phyloP scores from a whole-genome alignment of 129 eudicot species.

The Cynara cardunculus region DNA sequence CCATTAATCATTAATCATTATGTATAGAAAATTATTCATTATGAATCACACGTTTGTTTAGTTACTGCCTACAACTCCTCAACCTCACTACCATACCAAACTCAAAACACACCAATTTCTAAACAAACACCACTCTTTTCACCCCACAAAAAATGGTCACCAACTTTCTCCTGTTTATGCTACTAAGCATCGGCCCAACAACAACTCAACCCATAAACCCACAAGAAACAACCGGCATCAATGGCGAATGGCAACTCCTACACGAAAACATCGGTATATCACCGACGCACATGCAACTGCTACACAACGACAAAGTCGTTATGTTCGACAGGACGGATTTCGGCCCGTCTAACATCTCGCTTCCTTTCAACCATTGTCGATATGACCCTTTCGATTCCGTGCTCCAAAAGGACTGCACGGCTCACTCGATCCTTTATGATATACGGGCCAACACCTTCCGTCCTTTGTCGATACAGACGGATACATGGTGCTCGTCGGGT shows the following conservation, averaged over 20 bases:
- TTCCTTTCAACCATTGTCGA: constrained; percentile 56
- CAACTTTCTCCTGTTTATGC: constrained; percentile 27
- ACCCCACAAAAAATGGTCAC: constrained; percentile 29
- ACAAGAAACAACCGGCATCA: constrained; percentile 24
- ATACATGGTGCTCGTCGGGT: constrained; percentile 90
- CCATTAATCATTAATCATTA: too few species aligned
- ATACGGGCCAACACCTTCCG: constrained; percentile 40
- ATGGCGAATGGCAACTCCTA: constrained; percentile 59
- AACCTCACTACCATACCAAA: constrained; percentile 28
- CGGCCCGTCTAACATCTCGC: constrained; percentile 72
- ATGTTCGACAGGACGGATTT: constrained; percentile 76
- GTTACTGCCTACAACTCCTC: constrained; percentile 24
- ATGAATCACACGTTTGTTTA: constrained; percentile 19
- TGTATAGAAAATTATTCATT: too few species aligned
- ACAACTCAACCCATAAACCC: constrained; percentile 25
- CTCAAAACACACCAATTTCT: constrained; percentile 30
- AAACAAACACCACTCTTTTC: constrained; percentile 15
- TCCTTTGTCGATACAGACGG: constrained; percentile 49
- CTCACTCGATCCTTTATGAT: constrained; percentile 72
- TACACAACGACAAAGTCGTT: constrained; percentile 69
- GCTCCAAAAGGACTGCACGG: constrained; percentile 63
- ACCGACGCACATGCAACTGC: constrained; percentile 92
- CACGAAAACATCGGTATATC: constrained; percentile 62
- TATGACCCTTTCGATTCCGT: constrained; percentile 44
- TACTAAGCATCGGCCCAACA: constrained; percentile 4